Base-by-base conservation (phyloP, 176 grass and related monocot species). In the Alloteropsis semialata region DNA sequence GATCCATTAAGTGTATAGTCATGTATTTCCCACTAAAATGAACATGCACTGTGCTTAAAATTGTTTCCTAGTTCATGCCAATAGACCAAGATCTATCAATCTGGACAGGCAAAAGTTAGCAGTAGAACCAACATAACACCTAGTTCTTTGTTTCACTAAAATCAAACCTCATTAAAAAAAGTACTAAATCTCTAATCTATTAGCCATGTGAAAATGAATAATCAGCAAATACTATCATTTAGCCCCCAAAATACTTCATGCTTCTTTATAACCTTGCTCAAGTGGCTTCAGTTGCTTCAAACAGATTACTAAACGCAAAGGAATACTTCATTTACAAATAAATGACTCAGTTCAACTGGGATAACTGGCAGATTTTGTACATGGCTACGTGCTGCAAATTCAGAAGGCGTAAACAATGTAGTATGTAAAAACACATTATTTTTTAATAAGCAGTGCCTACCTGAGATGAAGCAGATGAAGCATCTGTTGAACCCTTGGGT, bases 401-500 rank as follows among this genome's bases (percentile, higher is more conserved):
- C 7, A 18, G 53, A 37, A 59, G 38, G 9, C 14, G 25, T 49
- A 38, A 39, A 42, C 10, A 32, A 49, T 68, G 13, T 46, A 58
- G 33, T 48, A 87, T n/a, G n/a, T n/a, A n/a, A n/a, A n/a, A n/a
- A n/a, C n/a, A n/a, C n/a, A n/a, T n/a, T n/a, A n/a, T n/a, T n/a
- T n/a, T n/a, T n/a, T n/a, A n/a, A n/a, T n/a, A n/a, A n/a, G n/a
- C n/a, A n/a, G n/a, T 32, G 50, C 17, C 30, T 51, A 94, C 96
- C 91, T 99, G 96, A 81, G 96, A 55, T 84, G 85, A 76, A n/a
- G 85, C 88, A 76, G 90, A 92, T 45, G 92, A 92, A 59, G 92
- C 62, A 72, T 93, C 95, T 10, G 87, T 72, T 61, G 87, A 78
- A 41, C 87, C 90, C 76, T 96, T 99, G 9, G 96, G 93, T 82